These are phyloP conservation scores for Baorangia bicolor DNA, from an alignment of 768 basidiomycete genomes.

Conservation along the genomic window DNA sequence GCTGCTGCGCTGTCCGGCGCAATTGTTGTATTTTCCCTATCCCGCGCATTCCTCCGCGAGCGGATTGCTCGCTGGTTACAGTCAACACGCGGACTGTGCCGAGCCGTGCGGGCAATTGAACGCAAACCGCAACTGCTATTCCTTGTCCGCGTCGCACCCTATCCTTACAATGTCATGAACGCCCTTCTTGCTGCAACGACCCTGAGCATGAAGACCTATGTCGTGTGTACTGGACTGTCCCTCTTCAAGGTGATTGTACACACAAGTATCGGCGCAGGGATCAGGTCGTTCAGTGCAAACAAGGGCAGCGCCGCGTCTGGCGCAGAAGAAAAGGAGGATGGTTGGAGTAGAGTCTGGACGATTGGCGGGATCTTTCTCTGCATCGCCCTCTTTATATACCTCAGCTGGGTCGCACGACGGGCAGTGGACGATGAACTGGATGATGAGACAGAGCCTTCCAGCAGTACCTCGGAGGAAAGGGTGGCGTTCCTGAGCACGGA, in stretches of 20 bases:
- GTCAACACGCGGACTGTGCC: constrained; percentile 67
- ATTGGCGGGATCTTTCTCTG: constrained; percentile 68
- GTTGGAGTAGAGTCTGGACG: constrained; percentile 61
- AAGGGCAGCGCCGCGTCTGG: constrained; percentile 43
- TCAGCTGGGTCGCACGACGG: constrained; percentile 75
- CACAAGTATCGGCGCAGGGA: constrained; percentile 82
- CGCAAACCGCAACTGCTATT: constrained; percentile 84
- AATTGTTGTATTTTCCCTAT: constrained; percentile 77
- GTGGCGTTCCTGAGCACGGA: constrained; percentile 50
- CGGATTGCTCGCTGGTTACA: constrained; percentile 72
- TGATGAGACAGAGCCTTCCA: constrained; percentile 37
- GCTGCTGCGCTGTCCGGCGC: constrained; percentile 83
- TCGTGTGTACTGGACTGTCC: constrained; percentile 75
- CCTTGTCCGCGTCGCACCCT: constrained; percentile 89
- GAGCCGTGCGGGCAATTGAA: constrained; percentile 85
- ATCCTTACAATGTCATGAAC: constrained; percentile 95
- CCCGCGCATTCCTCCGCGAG: constrained; percentile 70
- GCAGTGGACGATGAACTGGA: constrained; percentile 57
- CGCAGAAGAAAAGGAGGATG: constrained; percentile 39
- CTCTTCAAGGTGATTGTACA: constrained; percentile 90
- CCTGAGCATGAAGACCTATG: constrained; percentile 76
- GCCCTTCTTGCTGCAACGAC: constrained; percentile 85
- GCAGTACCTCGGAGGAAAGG: constrained; percentile 45
- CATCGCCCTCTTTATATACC: constrained; percentile 73
- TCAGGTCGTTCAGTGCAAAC: constrained; percentile 69